Conservation (phyloP, 768 basidiomycete species). For the Chlorophyllum brunneum region DNA sequence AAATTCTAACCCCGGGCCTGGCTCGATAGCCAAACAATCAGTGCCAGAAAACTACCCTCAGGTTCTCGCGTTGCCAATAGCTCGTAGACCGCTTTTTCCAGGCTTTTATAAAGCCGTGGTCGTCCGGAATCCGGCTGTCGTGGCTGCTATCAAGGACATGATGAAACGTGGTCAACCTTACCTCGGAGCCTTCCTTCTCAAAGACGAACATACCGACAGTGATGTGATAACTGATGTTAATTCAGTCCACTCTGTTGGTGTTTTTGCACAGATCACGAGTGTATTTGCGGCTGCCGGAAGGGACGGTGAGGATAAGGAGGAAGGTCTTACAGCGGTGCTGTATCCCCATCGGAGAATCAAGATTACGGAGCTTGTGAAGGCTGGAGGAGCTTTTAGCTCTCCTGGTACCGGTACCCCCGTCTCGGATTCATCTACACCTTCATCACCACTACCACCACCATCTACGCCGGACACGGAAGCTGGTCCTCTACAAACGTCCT, state of each 20-base stretch:
- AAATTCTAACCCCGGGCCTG: constrained; percentile 36
- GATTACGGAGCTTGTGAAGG: constrained; percentile 83
- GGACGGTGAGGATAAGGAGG: constrained; percentile 67
- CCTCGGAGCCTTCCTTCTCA: constrained; percentile 93
- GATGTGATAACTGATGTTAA: constrained; percentile 88
- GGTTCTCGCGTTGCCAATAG: constrained; percentile 92
- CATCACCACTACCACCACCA: not conserved
- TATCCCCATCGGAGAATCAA: constrained; percentile 90
- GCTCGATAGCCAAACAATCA: constrained; percentile 69
- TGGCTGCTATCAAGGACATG: constrained; percentile 93
- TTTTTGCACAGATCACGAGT: constrained; percentile 96
- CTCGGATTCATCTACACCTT: constrained; percentile 7
- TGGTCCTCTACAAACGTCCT: constrained; percentile 78
- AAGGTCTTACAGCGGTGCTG: constrained; percentile 90
- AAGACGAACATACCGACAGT: constrained; percentile 89
- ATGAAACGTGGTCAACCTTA: constrained; percentile 97
- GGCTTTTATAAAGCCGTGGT: constrained; percentile 99
- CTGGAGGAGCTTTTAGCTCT: constrained; percentile 33
- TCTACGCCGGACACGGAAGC: constrained; percentile 11
- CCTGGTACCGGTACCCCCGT: not conserved
- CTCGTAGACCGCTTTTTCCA: constrained; percentile 91
- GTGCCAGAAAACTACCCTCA: constrained; percentile 92
- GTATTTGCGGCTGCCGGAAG: constrained; percentile 65
- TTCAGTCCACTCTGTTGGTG: constrained; percentile 89
- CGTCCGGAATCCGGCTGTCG: constrained; percentile 84